Base-by-base conservation (phyloP, 2,329 filamentous ascomycete genomes). In the Chrysosporium queenslandicum region DNA sequence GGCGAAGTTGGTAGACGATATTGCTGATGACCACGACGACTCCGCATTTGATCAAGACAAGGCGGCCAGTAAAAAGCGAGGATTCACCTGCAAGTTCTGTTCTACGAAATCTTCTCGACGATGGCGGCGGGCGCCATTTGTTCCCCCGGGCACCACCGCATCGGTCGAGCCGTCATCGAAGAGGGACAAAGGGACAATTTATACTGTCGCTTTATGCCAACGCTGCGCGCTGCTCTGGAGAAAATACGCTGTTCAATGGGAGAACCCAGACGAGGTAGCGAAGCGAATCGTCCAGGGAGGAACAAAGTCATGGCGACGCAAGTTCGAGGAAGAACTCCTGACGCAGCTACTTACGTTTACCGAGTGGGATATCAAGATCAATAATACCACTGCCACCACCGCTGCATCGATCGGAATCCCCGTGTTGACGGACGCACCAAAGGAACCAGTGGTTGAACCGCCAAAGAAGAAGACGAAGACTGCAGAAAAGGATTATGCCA, bases 41-140 rank as follows among this genome's bases (percentile, higher is more conserved):
- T 98, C 92, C 4, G 92, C 92, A 2, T 98, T 95, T 62, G 92
- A 98, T 66, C 83, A 82, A 46, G 84, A 84, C 37, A 98, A 97
- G 71, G 89, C 91, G 0, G 70, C 72, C 2, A 76, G 81, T 55
- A 85, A 84, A 66, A 94, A 94, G 68, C 83, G 86, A 57, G 79
- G 80, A 18, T 97, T 98, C 63, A 78, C 88, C 58, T 98, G 92
- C 77, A 96, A 95, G 66, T 97, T 96, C 66, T 98, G 92, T 68
- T 78, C 76, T 48, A 86, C 82, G 2, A 85, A 85, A 55, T 76
- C 78, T 53, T 95, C 90, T 4, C 80, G 87, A 48, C 88, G 94
- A 67, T 98, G 92, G 92, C 81, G 92, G 52, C 81, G 91, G 54
- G 92, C 92, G 11, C 92, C 92, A 7, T 84, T 82, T 43, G 83